phyloP scores from a whole-genome alignment of 2,329 filamentous ascomycete species.

The Sporothrix humicola region DNA sequence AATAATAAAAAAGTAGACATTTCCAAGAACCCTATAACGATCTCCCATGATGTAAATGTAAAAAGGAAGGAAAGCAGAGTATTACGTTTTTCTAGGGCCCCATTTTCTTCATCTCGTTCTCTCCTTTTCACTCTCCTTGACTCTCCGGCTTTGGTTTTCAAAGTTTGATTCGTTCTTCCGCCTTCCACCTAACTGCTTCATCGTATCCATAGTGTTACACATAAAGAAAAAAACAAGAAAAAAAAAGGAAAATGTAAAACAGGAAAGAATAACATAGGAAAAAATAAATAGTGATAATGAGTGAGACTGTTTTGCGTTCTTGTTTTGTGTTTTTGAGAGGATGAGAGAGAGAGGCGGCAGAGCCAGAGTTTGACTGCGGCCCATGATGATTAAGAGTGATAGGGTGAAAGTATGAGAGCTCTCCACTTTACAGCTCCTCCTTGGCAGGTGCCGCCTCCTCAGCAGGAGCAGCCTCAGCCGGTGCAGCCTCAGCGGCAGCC shows the following conservation, averaged over 20 bases:
- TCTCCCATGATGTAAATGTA: not conserved
- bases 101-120: conserved; percentile 7
- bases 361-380: not conserved
- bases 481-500: not conserved
- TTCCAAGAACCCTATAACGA: conserved; percentile 17
- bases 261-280: not conserved
- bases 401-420: not conserved
- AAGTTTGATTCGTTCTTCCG: not conserved
- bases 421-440: conserved; percentile 9
- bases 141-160: not conserved
- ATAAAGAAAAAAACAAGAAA: conserved; percentile 12
- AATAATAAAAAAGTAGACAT: not conserved
- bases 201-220: conserved; percentile 29
- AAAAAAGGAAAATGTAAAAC: not conserved
- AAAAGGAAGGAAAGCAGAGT: conserved; percentile 5
- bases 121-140: not conserved
- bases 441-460: not conserved
- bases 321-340: not conserved
- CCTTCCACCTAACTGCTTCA: not conserved
- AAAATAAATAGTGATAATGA: conserved; percentile 20
- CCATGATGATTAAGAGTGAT: not conserved
- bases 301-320: not conserved
- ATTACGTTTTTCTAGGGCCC: conserved; percentile 19
- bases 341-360: not conserved
- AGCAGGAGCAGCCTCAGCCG: not conserved